Conservation (phyloP, 768 basidiomycete genomes). For the Xerocomus brunneocitrinus region DNA sequence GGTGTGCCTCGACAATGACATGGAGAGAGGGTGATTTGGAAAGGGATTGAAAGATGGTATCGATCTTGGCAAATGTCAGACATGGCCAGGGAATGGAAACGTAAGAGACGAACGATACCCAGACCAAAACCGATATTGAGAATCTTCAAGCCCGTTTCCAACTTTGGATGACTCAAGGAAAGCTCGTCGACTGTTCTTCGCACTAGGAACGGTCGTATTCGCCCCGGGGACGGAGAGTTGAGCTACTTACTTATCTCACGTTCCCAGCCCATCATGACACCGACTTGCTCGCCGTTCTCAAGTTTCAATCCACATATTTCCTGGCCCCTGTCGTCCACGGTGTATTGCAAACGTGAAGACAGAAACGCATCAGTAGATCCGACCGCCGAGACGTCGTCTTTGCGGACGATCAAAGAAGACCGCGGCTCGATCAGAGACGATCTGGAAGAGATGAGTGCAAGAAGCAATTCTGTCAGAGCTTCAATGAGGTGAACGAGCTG, state of each 20-base stretch:
- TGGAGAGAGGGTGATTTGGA: conserved; percentile 61
- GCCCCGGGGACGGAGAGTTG: neutral
- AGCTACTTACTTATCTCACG: conserved; percentile 58
- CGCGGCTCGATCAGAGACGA: conserved; percentile 22
- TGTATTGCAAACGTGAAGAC: conserved; percentile 62
- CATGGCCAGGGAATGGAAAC: neutral
- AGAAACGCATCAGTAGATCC: conserved; percentile 70
- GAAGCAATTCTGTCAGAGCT: conserved; percentile 56
- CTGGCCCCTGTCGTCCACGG: conserved; percentile 67
- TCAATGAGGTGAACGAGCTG: conserved; percentile 5
- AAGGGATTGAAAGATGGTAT: conserved; percentile 70
- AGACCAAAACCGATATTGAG: conserved; percentile 94
- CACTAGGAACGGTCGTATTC: conserved; percentile 47
- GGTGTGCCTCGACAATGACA: conserved; percentile 92
- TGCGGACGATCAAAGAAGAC: conserved; percentile 40
- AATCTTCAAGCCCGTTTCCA: conserved; percentile 49
- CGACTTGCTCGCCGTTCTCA: conserved; percentile 69
- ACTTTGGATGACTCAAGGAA: conserved; percentile 48
- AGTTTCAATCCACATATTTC: conserved; percentile 72
- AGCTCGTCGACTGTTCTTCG: conserved; percentile 66
- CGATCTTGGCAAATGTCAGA: conserved; percentile 53
- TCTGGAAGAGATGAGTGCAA: conserved; percentile 55
- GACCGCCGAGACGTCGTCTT: conserved; percentile 51
- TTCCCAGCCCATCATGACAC: conserved; percentile 99
- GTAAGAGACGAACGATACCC: conserved; percentile 61